Conservation (phyloP, 176 grass and related monocot species). For the Aegilops sharonensis region DNA sequence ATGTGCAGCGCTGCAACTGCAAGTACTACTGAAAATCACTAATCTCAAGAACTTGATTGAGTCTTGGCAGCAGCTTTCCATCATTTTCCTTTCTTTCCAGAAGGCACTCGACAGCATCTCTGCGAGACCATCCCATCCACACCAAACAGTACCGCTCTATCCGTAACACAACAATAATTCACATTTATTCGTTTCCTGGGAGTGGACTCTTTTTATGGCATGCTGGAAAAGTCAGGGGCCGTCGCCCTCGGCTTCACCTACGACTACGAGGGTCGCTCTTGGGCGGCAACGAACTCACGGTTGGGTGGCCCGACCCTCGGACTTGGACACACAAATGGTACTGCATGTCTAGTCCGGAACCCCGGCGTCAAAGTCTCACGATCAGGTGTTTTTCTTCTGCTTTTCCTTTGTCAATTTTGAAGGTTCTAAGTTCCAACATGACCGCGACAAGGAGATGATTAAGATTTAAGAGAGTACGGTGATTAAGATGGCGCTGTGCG, state of each 20-base stretch:
- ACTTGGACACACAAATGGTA: too few relatives aligned
- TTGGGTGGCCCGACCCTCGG: too few relatives aligned
- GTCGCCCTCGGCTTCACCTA: constrained; percentile 24
- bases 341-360: too few relatives aligned
- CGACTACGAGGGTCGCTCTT: background rate
- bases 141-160: background rate
- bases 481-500: too few relatives aligned
- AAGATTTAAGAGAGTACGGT: too few relatives aligned
- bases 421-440: background rate
- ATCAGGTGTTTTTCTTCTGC: too few relatives aligned
- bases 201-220: background rate
- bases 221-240: too few relatives aligned
- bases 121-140: background rate
- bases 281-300: constrained; percentile 11
- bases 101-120: background rate
- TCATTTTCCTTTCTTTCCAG: background rate
- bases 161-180: too few relatives aligned
- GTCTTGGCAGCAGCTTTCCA: background rate
- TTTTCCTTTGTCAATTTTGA: too few relatives aligned
- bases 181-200: background rate
- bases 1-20: too few relatives aligned
- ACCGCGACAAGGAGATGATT: background rate
- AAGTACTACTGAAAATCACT: background rate
- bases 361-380: too few relatives aligned
- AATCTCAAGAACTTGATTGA: background rate